Percentiles rank a stretch among this genome's conserved stretches.
phyloP scores from a whole-genome alignment of 2,329 filamentous ascomycete genomes.

The Aspergillus pseudoviridinutans region DNA sequence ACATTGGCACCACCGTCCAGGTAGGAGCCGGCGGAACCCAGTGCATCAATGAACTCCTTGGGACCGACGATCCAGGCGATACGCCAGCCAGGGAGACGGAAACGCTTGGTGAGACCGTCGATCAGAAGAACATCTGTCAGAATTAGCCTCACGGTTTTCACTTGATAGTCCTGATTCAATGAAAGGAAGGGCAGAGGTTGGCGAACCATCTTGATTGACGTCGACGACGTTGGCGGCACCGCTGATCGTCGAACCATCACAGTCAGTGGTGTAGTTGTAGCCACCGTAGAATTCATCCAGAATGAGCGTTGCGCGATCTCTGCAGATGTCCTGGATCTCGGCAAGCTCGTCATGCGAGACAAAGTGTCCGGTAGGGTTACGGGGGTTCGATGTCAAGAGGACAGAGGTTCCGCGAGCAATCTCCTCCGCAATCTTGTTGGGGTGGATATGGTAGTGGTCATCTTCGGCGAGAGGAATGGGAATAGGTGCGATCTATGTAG shows the following conservation, averaged over 20 bases:
- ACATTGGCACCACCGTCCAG: constrained; percentile 92
- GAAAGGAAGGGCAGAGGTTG: background rate
- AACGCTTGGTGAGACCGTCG: constrained; percentile 93
- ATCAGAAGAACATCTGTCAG: constrained; percentile 77
- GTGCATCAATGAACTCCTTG: constrained; percentile 93
- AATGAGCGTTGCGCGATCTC: constrained; percentile 84
- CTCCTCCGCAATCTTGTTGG: constrained; percentile 87
- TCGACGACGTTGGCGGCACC: constrained; percentile 87
- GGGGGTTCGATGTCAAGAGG: constrained; percentile 90
- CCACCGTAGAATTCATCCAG: constrained; percentile 96
- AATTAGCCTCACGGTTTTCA: constrained; percentile 5
- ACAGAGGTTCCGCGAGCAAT: constrained; percentile 82
- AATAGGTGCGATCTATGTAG: constrained; percentile 71
- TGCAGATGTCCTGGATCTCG: constrained; percentile 89
- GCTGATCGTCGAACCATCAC: constrained; percentile 84
- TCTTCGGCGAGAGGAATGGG: constrained; percentile 78
- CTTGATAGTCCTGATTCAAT: background rate
- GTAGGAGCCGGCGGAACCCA: constrained; percentile 88
- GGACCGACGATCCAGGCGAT: constrained; percentile 95
- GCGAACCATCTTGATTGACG: constrained; percentile 67
- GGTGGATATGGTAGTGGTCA: constrained; percentile 89
- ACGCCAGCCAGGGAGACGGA: constrained; percentile 92
- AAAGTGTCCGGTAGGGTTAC: constrained; percentile 89
- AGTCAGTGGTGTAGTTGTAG: constrained; percentile 92
- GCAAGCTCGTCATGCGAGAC: constrained; percentile 79